phyloP scores from a whole-genome alignment of 768 basidiomycete genomes.

The Macrolepiota dolichaula region DNA sequence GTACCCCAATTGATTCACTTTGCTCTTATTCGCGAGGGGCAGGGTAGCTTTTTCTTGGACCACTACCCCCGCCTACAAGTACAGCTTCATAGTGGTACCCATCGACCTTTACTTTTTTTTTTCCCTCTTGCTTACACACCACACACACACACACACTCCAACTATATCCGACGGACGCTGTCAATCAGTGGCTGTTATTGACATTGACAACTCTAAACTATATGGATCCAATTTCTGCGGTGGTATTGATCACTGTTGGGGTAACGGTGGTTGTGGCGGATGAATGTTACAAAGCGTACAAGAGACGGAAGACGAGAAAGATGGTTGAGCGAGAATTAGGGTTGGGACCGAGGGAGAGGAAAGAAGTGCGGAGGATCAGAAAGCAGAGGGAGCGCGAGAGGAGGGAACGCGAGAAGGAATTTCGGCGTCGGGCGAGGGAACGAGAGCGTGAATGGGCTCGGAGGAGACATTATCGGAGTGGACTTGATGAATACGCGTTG shows the following conservation, averaged over 20 bases:
- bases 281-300: slow-evolving; percentile 2
- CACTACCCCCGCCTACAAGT: background rate
- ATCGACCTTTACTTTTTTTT: too few relatives aligned
- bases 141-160: background rate
- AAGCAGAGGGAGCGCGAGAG: background rate
- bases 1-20: background rate
- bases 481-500: background rate
- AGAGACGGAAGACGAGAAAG: background rate
- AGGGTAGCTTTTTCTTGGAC: background rate
- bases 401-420: background rate
- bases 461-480: background rate
- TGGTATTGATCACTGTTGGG: slow-evolving; percentile 3
- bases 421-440: background rate
- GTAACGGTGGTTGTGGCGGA: slow-evolving; percentile 4
- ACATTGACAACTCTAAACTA: too few relatives aligned
- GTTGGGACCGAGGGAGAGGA: background rate
- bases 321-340: background rate
- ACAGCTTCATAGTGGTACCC: background rate
- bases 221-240: background rate
- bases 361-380: background rate
- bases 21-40: background rate
- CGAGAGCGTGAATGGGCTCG: background rate
- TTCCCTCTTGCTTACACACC: background rate
- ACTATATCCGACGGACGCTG: too few relatives aligned
- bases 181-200: too few relatives aligned